Percentiles rank a stretch among this genome's conserved stretches.
phyloP scores from a whole-genome alignment of 306 rosid genomes.

The Medicago truncatula region DNA sequence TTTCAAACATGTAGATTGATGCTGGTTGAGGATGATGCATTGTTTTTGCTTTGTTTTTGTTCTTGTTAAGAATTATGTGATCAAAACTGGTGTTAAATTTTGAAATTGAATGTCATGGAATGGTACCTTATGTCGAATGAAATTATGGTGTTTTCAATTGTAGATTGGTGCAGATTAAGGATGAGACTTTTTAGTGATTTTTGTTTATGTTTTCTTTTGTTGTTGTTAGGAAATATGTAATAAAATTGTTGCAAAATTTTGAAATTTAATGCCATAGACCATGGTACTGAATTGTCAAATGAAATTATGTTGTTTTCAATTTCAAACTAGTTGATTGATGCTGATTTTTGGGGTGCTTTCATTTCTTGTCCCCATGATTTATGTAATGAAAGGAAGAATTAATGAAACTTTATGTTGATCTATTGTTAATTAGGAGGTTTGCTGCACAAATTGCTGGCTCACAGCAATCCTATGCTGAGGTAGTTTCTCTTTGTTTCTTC shows the following conservation, averaged over 20 bases:
- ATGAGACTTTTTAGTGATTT: no score
- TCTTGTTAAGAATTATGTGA: no score
- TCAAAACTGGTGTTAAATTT: no score
- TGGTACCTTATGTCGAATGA: no score
- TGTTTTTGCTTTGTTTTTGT: no score
- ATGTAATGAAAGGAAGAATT: constrained; percentile 35
- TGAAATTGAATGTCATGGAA: no score
- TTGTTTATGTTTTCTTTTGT: neutral
- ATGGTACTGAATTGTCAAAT: neutral
- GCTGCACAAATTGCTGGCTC: constrained; percentile 81
- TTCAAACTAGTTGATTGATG: neutral
- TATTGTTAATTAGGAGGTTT: constrained; percentile 58
- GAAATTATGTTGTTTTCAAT: neutral
- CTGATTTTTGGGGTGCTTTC: neutral
- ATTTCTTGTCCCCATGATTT: neutral
- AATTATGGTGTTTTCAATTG: no score
- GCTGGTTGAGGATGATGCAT: neutral
- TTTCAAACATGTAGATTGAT: neutral
- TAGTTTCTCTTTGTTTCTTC: constrained; percentile 39
- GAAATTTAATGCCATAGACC: neutral
- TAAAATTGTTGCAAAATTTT: neutral
- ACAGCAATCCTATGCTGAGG: constrained; percentile 60
- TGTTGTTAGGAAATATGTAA: neutral
- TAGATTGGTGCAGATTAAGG: no score
- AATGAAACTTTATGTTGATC: constrained; percentile 8